Evolutionary conservation across 2,329 filamentous ascomycete genomes (phyloP), one percentile per base, ranked within the genome.

Genomic region (Fusarium decemcellulare): DNA sequence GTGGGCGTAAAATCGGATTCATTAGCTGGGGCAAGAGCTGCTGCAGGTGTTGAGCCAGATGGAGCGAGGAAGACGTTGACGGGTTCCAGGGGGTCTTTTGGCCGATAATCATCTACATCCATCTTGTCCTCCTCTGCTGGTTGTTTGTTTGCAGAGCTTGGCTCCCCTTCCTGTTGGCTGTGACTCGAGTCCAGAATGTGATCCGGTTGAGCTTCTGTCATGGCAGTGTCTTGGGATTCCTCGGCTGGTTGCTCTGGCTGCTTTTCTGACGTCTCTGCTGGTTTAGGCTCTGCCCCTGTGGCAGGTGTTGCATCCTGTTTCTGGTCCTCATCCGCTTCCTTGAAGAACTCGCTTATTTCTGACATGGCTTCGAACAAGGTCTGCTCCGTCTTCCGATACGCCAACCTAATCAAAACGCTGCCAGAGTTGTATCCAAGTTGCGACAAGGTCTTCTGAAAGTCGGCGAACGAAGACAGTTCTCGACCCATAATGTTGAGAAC

Each of bases 341-440:
- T 89, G 79, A 97, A 97, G 76, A 92, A 94, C 68, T 89, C 84
- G 23, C 88, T 87, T 66, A 98, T 97, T 75, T 95, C 87, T 48
- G 85, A 83, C 90, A 97, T 94, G 10, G 95, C 95, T 68, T 95
- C 92, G 71, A 94, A 93, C 30, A 98, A 81, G 3, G 94, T 94
- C 77, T 89, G 89, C 12, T 92, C 90, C 8, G 93, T 96, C 67
- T 86, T 86, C 76, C 87, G 90, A 81, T 95, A 98, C 36, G 86
- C 90, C 63, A 99, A 81, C 61, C 93, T 88, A 58, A 99, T 86
- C 59, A 97, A 82, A 6, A 93, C 91, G 75, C 88, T 95, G 7
- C 96, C 95, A 50, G 89, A 91, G 76, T 95, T 97, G 74, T 97
- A 91, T 0, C 96, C 96, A 16, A 98, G 83, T 78, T 97, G 93